Base-by-base conservation (phyloP, 345 rosid genomes). In the Hibiscus trionum region DNA sequence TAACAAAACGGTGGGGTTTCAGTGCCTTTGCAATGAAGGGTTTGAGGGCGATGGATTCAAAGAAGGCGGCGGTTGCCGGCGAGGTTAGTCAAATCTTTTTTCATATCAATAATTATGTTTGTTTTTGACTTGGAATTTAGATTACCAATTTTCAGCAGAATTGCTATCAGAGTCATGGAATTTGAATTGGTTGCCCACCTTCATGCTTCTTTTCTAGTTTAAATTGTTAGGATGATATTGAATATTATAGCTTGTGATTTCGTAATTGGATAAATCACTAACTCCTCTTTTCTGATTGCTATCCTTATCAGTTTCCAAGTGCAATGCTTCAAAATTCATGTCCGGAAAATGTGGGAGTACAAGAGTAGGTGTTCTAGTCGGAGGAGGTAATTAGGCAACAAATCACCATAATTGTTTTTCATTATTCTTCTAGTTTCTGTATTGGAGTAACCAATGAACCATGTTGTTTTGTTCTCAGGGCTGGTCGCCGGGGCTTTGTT, bases 361-460 rank as follows among this genome's bases (percentile, higher is more conserved):
- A 7, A 80, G 46, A 69, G 67, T 86, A 7, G 85, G 68, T 69
- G 78, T 80, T 71, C 82, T 91, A 59, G 66, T 89, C 71, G 97
- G 91, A 89, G 98, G 98, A 89, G 98, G 98, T 93, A 83, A 80
- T 37, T 3, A 62, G 29, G 44, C 57, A 46, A 60, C 11, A 24
- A 17, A 14, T 49, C 50, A 16, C 5, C 16, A 21, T 61, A 12
- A 1, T 42, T 73, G 19, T 17, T 26, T 55, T 52, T 14, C 42
- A 12, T 67, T 14, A 66, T 65, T 44, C 50, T 10, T 64, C 33
- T 66, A 19, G 15, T 52, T 52, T 46, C 14, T 35, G 10, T 56
- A 7, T 11, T 55, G 31, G 24, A 61, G 12, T 24, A 70, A 39
- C 27, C 3, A 3, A 24, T 47, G 47, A 44, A 53, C 58, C 19